Evolutionary conservation across 306 rosid species (phyloP), one percentile per base, ranked within the genome.

Genomic region (Inga oerstediana): DNA sequence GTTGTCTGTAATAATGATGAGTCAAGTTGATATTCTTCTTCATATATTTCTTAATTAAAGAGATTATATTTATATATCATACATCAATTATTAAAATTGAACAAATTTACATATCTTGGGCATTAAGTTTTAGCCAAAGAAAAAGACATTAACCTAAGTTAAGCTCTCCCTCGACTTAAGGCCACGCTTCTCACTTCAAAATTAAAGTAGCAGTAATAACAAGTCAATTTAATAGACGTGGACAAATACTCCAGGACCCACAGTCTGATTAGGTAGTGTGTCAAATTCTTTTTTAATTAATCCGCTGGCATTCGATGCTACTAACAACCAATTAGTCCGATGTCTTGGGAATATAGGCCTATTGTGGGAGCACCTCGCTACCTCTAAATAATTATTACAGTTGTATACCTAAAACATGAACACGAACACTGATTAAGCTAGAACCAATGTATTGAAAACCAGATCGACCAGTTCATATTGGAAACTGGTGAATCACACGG

Each of bases 211-310:
- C 2, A 6, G 65, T 8, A 10, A 10, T 10, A 22, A 59, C 35
- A 59, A 24, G 34, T 3, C 11, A 22, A 10, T 24, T 59, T 7
- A 56, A 56, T 56, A 20, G 64, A 8, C 11, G 13, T 3, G 2
- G 67, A 24, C 68, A 62, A 12, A 10, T 4, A 27, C 16, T 10
- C 37, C 30, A 0, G 35, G 54, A 27, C 70, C 70, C 59, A 48
- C 37, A 74, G 61, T 74, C 59, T 22, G 71, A 76, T 77, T 77
- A 58, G 88, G 83, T 72, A 22, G 68, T 80, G 58, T 66, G 84
- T 77, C 87, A 86, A 77, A 85, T 80, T 59, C 74, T 52, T 5
- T 37, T 0, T 37, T 37, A 27, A 27, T 27, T 27, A 27, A 27
- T 35, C 6, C 39, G 4, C 6, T 5, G 1, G 6, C 5, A 35